Evolutionary conservation across 805 yeast species (phyloP), one percentile per base, ranked within the genome.

Genomic region (Candida easanensis): DNA sequence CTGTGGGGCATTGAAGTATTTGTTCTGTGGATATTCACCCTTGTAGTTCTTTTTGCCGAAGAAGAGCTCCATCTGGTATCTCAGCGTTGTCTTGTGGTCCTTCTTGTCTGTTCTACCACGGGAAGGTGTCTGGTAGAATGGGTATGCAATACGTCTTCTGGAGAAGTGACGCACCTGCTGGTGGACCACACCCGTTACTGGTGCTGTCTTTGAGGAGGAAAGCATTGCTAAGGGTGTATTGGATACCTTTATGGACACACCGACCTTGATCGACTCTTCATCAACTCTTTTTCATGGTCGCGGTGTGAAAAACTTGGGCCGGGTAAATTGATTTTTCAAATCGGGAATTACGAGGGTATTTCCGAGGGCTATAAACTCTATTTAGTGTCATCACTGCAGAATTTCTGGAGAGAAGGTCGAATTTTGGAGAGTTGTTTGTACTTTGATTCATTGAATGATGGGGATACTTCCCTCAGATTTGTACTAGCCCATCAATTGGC

Each of bases 31-130:
- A 63, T 87, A 86, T 52, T 87, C 88, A 16, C 96, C 96, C 62
- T 84, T 82, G 66, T 79, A 79, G 65, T 88, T 88, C 61, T 73
- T 78, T 30, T 91, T 91, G 3, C 97, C 97, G 44, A 89, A 68
- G 67, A 88, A 89, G 51, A 74, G 78, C 52, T 79, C 77, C 76
- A 88, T 69, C 31, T 80, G 79, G 60, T 77, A 72, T 55, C 77
- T 77, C 59, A 84, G 71, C 45, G 75, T 77, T 8, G 85, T 73
- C 39, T 70, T 73, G 48, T 69, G 73, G 38, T 56, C 56, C 46
- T 66, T 63, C 46, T 69, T 69, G 55, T 62, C 68, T 50, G 62
- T 62, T 54, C 63, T 65, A n/a, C 66, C 64, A 48, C 66, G 53
- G 46, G 68, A 68, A 42, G 70, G 65, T 45, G 66, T 69, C n/a